Base-by-base conservation (phyloP, 768 basidiomycete species). In the Auricularia sp. region DNA sequence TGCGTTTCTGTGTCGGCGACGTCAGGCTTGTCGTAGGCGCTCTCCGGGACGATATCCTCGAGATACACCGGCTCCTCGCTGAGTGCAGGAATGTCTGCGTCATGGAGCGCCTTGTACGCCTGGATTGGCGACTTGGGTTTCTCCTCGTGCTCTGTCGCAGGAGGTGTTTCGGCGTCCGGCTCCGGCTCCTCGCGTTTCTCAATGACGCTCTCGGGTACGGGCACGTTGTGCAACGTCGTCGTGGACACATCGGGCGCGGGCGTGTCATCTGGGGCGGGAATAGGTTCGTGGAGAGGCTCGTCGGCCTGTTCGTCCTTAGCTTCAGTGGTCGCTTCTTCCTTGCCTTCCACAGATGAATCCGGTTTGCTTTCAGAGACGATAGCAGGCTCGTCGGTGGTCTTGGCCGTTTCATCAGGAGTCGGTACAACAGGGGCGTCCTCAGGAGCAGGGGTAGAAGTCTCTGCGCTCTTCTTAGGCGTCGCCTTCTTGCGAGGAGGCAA, bases 401-500 rank as follows among this genome's bases (percentile, higher is more conserved):
- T 42, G 39, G 39, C 70, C 58, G 71, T 71, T 11, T 70, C 70
- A 62, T 65, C 65, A 2, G 24, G 37, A 2, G 70, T 65, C 29
- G 69, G 67, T 1, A 69, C 63, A 59, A 68, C 33, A 7, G 70
- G 24, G 45, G 63, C 67, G 10, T 67, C 70, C 14, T 72, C 71
- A 3, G 73, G 69, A 6, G 45, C 3, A 54, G 42, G 42, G 33
- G 63, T 16, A 1, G 65, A 13, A 51, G 42, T 24, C 14, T 62
- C 61, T 5, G n/a, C 61, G 4, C 62, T 62, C 62, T 7, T 54
- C 51, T 42, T 42, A 3, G 39, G 39, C 39, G 11, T 42, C 71
- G 47, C 67, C 69, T 24, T 65, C 65, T 44, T 70, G 63, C 64
- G 75, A 68, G 68, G 71, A 67, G 62, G 68, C 67, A 33, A 64